Base-by-base conservation (phyloP, 768 basidiomycete genomes). In the Phylloporus sp. region DNA sequence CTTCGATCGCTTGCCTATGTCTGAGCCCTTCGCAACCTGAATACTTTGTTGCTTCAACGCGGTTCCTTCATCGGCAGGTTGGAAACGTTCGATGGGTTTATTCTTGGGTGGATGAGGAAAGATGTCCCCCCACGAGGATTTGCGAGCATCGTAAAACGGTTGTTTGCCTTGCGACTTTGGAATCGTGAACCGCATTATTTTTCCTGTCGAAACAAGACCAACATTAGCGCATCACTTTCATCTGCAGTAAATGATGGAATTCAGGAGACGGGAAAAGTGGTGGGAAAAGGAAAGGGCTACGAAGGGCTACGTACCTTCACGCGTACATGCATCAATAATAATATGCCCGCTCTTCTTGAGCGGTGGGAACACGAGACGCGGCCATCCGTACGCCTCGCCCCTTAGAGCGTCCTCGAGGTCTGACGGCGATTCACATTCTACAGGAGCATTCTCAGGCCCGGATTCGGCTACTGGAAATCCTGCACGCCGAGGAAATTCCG, bases 101-200 rank as follows among this genome's bases (percentile, higher is more conserved):
- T 87, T 90, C 67, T 92, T 93, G 5, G 92, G 81, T 15, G 73
- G 67, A 60, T 97, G 94, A 18, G 96, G 96, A 68, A 98, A 97
- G 20, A 90, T 73, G 63, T 98, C 96, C 17, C 96, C 96, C 94
- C 95, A 98, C 9, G 67, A 69, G 0, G 89, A 83, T 69, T 98
- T 97, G 28, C 94, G 82, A 3, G 94, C 93, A 63, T 98, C 96
- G 61, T 97, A 92, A 62, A 82, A 99, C 0, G 80, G 77, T 58
- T 97, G 93, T 64, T 91, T 94, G n/a, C 93, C 93, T 69, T 94
- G 93, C 3, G 90, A 94, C 56, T 82, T 92, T 0, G 95, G 89
- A 31, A 95, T 82, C 5, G 87, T 95, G 66, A 94, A 71, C 6
- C 95, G 83, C 78, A 93, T 86, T 38, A 98, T 86, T 67, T 89